Evolutionary conservation across 176 grass and related monocot genomes (phyloP).

Genomic region (Aegilops umbellulata): DNA sequence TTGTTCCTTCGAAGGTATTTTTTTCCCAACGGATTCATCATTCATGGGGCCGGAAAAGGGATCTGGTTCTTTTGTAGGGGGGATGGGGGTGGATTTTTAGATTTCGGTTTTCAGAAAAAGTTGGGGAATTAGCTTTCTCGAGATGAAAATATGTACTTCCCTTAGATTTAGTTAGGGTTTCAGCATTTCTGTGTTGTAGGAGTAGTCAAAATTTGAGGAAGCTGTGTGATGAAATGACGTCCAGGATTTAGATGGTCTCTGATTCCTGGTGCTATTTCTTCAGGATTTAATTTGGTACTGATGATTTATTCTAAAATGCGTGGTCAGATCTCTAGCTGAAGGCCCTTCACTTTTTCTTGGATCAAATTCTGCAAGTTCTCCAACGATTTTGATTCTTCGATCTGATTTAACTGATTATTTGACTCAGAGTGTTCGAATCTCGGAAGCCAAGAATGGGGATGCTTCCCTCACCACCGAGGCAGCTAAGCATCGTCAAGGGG

Average conservation of each 20-base stretch:
- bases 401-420: background rate
- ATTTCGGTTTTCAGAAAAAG: background rate
- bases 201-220: background rate
- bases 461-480: background rate
- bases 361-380: conserved; percentile 8
- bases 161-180: conserved; percentile 13
- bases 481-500: background rate
- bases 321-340: background rate
- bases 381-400: background rate
- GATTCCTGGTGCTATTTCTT: background rate
- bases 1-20: background rate
- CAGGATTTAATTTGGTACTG: background rate
- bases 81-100: background rate
- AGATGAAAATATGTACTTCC: background rate
- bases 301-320: background rate
- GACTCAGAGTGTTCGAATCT: conserved; percentile 38
- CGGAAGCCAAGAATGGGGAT: background rate
- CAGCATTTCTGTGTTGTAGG: background rate
- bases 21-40: background rate
- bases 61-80: background rate
- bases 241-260: background rate
- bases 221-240: background rate
- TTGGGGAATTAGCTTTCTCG: background rate
- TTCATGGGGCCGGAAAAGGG: background rate
- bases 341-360: background rate